Conservation (phyloP, 2,329 filamentous ascomycete genomes). For the Dryadomyces sulphureus region DNA sequence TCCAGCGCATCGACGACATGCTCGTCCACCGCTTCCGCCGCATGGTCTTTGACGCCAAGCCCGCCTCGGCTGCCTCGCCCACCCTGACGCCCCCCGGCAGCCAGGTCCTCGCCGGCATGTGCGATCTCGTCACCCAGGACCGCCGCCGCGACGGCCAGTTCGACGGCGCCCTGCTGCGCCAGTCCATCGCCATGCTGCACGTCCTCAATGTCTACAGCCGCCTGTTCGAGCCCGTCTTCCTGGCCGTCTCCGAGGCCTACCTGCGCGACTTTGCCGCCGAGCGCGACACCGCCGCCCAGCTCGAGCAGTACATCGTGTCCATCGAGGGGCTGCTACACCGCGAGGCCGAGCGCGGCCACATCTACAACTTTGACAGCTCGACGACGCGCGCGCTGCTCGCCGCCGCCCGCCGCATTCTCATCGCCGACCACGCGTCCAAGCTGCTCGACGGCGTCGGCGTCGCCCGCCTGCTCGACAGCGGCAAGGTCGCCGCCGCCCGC, state of each 20-base stretch:
- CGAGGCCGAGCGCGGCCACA: constrained; percentile 65
- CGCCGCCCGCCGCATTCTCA: constrained; percentile 56
- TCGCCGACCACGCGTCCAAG: constrained; percentile 51
- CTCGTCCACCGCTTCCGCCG: constrained; percentile 60
- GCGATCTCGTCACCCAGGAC: constrained; percentile 60
- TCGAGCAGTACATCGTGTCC: constrained; percentile 63
- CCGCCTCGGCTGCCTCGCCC: neutral
- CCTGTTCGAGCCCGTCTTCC: constrained; percentile 63
- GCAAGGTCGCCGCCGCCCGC: constrained; percentile 55
- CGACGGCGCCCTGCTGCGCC: constrained; percentile 51
- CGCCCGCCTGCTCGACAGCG: constrained; percentile 55
- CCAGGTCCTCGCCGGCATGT: constrained; percentile 44
- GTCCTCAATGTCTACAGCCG: constrained; percentile 69
- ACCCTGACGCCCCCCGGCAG: constrained; percentile 17
- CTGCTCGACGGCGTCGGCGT: constrained; percentile 54
- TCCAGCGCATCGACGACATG: constrained; percentile 66
- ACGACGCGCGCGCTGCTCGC: constrained; percentile 67
- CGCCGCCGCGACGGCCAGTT: constrained; percentile 42
- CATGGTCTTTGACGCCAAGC: constrained; percentile 27
- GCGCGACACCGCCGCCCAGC: constrained; percentile 38
- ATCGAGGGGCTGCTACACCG: constrained; percentile 53
- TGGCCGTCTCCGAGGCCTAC: constrained; percentile 52
- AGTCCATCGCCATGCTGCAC: constrained; percentile 69
- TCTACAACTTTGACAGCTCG: constrained; percentile 67
- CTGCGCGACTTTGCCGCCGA: constrained; percentile 55